These are phyloP conservation scores for Tetrahymena borealis DNA, from an alignment of 73 alveolate genomes.

Conservation along the genomic window DNA sequence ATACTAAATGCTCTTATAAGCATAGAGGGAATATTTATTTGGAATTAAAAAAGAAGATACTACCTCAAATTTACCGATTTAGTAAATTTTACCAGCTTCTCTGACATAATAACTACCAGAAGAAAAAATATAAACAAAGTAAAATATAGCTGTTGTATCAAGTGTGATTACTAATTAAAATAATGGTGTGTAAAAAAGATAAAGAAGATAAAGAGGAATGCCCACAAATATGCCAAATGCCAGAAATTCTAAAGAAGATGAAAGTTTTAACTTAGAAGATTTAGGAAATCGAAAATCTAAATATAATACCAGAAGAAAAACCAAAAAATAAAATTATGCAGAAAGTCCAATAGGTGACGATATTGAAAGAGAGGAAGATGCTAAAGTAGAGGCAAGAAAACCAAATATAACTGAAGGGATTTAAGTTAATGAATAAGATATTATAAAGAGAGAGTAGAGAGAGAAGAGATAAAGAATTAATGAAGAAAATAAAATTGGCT, in stretches of 20 bases:
- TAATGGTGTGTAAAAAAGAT: neutral
- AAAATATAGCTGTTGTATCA: neutral
- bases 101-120: too few species aligned
- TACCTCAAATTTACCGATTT: too few species aligned
- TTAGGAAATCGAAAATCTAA: neutral
- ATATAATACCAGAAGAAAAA: neutral
- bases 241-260: neutral
- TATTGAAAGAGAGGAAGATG: neutral
- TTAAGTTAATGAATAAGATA: neutral
- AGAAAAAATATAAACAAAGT: too few species aligned
- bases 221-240: neutral
- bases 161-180: neutral
- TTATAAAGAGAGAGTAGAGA: neutral
- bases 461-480: neutral
- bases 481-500: neutral
- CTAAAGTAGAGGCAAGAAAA: neutral
- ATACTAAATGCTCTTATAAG: neutral
- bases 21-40: neutral
- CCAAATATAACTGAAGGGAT: neutral
- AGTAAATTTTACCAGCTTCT: too few species aligned
- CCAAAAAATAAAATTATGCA: neutral
- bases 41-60: neutral
- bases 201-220: neutral
- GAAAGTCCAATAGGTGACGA: neutral
- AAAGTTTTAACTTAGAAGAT: neutral